Base-by-base conservation (phyloP, 2,329 filamentous ascomycete species). In the Arthrobotrys megalospora region DNA sequence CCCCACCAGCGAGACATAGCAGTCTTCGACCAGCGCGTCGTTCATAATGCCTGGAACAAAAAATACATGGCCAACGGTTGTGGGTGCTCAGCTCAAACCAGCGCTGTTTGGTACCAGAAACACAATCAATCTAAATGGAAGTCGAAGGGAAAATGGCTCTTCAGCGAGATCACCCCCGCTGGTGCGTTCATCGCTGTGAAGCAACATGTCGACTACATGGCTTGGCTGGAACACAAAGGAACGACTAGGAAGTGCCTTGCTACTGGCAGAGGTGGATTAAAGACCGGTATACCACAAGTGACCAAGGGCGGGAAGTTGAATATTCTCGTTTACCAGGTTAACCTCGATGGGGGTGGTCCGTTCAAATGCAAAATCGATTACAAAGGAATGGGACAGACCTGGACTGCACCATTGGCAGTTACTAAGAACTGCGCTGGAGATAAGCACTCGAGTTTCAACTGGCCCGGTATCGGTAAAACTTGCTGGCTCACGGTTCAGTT, bases 301-400 rank as follows among this genome's bases (percentile, higher is more conserved):
- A 24, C 43, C 12, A 21, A 41, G 2, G 60, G 41, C 1, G 19
- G 19, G 11, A 47, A 3, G 3, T 21, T 60, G 1, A 41, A 16
- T 10, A 60, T 60, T 11, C 3, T 43, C 6, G 19, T 16, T 3
- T 48, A 69, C 43, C 48, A 41, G n/a, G 66, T 69, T 6, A 69
- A 69, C n/a, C 38, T 60, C 10, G 67, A 63, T n/a, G 67, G 67
- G 6, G 67, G 16, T 5, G 67, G 67, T 32, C 67, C 67, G 32
- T 70, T 63, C 34, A 6, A 48, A 3, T 70, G 67, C 41, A 62
- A 48, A 24, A 52, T 70, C 34, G 45, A 63, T 16, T 52, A 11
- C 8, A 55, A 38, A 10, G 66, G 53, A 10, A 10, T 1, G 6
- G 66, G 66, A 10, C 2, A 28, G 2, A 32, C 12, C 19, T 63